Evolutionary conservation across 768 basidiomycete genomes (phyloP), one percentile per base, ranked within the genome.

Genomic region (Pisolithus tinctorius): DNA sequence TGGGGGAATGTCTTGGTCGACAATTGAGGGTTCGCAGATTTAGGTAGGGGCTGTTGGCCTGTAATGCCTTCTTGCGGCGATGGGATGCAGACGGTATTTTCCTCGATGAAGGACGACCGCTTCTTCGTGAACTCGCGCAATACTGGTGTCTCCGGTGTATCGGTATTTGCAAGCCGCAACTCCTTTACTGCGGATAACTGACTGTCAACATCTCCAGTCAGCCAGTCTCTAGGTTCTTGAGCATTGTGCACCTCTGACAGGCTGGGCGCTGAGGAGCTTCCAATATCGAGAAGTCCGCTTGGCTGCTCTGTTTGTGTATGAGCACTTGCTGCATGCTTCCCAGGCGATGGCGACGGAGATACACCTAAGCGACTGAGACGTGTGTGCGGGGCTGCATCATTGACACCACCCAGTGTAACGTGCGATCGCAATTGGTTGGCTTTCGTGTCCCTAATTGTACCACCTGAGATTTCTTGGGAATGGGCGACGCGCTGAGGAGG

Each of bases 121-220:
- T 88, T 88, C 61, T 81, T 80, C 20, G 84, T 84, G 16, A 84
- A 85, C 17, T 83, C 79, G 49, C 86, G 81, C 47, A 88, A 66
- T 29, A 84, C 69, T 3, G 83, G 78, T 20, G 71, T 65, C 43
- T 72, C 68, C 37, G 63, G 50, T 37, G 27, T 44, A 25, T 63
- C 52, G 23, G 45, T 40, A n/a, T 58, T 54, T 23, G 55, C 47
- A 23, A 50, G 20, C 31, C 37, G 52, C 48, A 46, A 53, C 5
- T 57, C 63, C 55, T 59, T 62, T n/a, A 34, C 38, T 20, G 58
- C 53, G 10, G 58, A 58, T 30, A 42, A 27, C 6, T 53, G 41
- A n/a, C 74, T 69, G 41, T 77, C 73, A 50, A 81, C 78, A 49
- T 78, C 77, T 8, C 88, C 88, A 16, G 89, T 88, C 31, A 92